These are phyloP conservation scores for Colletotrichum lentis DNA, from an alignment of 2,329 filamentous ascomycete genomes.

Conservation along the genomic window DNA sequence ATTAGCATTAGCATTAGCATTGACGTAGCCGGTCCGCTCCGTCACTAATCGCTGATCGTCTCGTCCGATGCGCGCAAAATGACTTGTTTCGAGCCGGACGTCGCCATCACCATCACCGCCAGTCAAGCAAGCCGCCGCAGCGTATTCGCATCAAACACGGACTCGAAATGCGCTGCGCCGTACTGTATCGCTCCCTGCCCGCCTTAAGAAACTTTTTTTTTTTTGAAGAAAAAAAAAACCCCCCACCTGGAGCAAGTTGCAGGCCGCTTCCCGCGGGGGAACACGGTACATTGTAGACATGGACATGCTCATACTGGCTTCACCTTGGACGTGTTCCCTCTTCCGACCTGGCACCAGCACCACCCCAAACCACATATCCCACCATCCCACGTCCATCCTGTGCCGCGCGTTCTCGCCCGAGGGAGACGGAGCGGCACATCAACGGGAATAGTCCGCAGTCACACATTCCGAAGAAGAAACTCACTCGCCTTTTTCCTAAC, in stretches of 20 bases:
- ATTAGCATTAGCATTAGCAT: too few relatives aligned
- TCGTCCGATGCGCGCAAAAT: not conserved
- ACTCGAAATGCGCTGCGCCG: slow-evolving; percentile 1
- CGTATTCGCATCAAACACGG: not conserved
- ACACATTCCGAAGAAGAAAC: slow-evolving; percentile 1
- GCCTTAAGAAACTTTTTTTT: too few relatives aligned
- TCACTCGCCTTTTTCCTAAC: not conserved
- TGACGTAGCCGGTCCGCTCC: not conserved
- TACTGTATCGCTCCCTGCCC: not conserved
- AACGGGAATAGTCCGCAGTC: not conserved
- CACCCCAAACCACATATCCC: not conserved
- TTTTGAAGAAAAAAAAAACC: too few relatives aligned
- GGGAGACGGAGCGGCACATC: too few relatives aligned
- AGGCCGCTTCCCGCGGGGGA: too few relatives aligned
- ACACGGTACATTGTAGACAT: not conserved
- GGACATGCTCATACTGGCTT: not conserved
- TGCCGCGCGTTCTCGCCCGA: too few relatives aligned
- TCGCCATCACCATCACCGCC: not conserved
- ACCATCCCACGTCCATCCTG: not conserved
- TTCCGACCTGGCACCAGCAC: too few relatives aligned
- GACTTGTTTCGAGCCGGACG: too few relatives aligned
- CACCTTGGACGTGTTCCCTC: not conserved
- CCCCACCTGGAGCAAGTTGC: too few relatives aligned
- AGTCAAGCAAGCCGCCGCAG: not conserved
- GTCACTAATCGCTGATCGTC: not conserved